Evolutionary conservation across 2,329 filamentous ascomycete species (phyloP).

Genomic region (Fusarium bactridioides): DNA sequence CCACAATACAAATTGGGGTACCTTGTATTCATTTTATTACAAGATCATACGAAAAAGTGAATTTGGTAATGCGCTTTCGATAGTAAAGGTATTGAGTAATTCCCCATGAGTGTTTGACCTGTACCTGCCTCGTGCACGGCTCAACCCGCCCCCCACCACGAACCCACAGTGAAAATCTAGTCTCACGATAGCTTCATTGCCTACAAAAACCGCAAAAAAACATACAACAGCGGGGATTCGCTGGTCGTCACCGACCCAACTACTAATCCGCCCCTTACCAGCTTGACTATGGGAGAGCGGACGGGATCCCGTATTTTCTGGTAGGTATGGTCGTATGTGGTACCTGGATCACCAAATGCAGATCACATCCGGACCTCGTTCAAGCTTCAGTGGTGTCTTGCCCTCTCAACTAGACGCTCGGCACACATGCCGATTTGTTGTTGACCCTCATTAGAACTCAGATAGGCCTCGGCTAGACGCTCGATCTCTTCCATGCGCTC

Average conservation of each 20-base stretch:
- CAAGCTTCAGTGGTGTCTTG: not conserved
- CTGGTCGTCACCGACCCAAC: constrained; percentile 4
- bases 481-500: not conserved
- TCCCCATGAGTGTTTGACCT: not conserved
- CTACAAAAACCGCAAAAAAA: not conserved
- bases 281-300: constrained; percentile 2
- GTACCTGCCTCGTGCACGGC: not conserved
- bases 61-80: not conserved
- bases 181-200: not conserved
- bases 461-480: not conserved
- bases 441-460: not conserved
- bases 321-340: not conserved
- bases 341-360: not conserved
- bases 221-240: constrained; percentile 5
- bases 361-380: not conserved
- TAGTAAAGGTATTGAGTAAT: not conserved
- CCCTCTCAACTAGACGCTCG: not conserved
- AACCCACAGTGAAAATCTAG: not conserved
- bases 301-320: constrained; percentile 1
- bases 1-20: not conserved
- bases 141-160: not conserved
- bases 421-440: not conserved
- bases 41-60: too few relatives aligned
- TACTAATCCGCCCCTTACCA: not conserved
- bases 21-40: not conserved